These are phyloP conservation scores for Ustilago shanxiensis DNA, from an alignment of 1,284 basidiomycete species.

Conservation along the genomic window DNA sequence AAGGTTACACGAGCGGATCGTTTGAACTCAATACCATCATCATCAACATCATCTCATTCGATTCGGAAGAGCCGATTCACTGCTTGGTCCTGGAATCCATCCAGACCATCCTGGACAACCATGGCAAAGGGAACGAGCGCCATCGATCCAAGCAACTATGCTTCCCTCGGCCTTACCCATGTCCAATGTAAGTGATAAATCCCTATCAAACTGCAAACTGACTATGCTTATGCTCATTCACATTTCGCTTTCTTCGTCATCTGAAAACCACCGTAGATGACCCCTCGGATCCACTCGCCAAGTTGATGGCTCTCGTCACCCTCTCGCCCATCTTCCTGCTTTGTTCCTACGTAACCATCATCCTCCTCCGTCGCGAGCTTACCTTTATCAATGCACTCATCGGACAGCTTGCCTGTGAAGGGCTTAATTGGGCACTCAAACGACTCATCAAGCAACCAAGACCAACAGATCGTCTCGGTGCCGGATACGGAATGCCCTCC, in stretches of 20 bases:
- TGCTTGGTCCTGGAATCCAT: neutral
- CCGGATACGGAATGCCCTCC: slow-evolving; percentile 87
- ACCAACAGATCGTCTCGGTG: slow-evolving; percentile 78
- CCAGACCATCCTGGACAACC: neutral
- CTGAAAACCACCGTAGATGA: slow-evolving; percentile 30
- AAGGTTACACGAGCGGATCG: neutral
- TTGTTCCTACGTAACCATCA: slow-evolving; percentile 79
- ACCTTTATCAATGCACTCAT: slow-evolving; percentile 84
- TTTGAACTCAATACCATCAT: neutral
- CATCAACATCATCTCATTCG: neutral
- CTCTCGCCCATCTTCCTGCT: slow-evolving; percentile 66
- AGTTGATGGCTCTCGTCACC: slow-evolving; percentile 61
- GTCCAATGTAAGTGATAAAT: slow-evolving; percentile 54
- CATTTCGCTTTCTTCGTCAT: neutral
- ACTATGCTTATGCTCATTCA: neutral
- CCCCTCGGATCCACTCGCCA: slow-evolving; percentile 52
- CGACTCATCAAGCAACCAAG: slow-evolving; percentile 78
- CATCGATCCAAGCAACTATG: slow-evolving; percentile 56
- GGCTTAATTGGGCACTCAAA: slow-evolving; percentile 80
- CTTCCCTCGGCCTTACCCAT: slow-evolving; percentile 64
- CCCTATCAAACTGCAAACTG: neutral
- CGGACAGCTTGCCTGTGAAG: slow-evolving; percentile 82
- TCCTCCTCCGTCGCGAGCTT: slow-evolving; percentile 81
- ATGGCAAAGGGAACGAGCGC: slow-evolving; percentile 47
- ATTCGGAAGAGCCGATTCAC: neutral